Percentiles rank a stretch among this genome's conserved stretches.
Conservation (phyloP, 306 rosid genomes). For the Prunus campanulata region DNA sequence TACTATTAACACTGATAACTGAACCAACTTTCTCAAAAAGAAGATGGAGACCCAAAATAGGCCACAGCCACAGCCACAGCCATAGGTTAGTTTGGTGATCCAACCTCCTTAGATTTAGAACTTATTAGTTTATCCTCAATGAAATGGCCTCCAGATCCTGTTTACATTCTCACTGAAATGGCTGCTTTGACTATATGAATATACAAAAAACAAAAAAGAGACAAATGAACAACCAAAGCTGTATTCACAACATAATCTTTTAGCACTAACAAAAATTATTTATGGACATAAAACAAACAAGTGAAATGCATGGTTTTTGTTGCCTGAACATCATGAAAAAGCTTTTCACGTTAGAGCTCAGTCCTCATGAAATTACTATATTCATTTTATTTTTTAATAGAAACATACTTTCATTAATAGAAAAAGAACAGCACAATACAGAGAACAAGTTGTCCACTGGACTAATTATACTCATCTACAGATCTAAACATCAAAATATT, state of each 20-base stretch:
- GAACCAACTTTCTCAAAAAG: background rate
- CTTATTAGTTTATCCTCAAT: background rate
- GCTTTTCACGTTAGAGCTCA: background rate
- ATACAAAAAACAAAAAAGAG: background rate
- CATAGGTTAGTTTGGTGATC: background rate
- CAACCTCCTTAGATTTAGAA: background rate
- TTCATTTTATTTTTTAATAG: no score
- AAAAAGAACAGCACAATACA: background rate
- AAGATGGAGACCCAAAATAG: background rate
- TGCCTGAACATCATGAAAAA: background rate
- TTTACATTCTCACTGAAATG: background rate
- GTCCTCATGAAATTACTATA: background rate
- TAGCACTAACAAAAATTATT: background rate
- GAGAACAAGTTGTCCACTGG: background rate
- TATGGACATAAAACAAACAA: background rate
- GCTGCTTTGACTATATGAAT: background rate
- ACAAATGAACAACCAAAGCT: background rate
- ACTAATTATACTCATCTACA: background rate
- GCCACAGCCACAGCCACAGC: background rate
- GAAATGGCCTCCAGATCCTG: background rate
- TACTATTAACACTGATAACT: background rate
- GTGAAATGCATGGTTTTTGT: background rate
- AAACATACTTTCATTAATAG: background rate
- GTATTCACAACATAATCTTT: background rate
- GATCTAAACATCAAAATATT: background rate